phyloP scores from a whole-genome alignment of 257 asterid species.

The Petunia secreta region DNA sequence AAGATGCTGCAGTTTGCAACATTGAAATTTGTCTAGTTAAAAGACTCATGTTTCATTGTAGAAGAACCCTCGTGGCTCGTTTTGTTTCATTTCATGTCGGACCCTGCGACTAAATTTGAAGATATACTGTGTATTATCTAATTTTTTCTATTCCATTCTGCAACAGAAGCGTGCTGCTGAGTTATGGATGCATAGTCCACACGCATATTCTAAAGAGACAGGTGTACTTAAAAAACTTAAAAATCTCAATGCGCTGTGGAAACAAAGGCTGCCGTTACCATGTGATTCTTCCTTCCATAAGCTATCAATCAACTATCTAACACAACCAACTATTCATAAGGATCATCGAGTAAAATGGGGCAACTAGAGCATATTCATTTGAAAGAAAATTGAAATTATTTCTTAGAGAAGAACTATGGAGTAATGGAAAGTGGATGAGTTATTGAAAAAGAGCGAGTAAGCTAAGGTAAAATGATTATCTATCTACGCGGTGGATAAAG shows the following conservation, averaged over 20 bases:
- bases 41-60: conserved; percentile 9
- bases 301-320: too few species aligned
- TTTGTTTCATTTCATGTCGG: background rate
- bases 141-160: background rate
- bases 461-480: too few species aligned
- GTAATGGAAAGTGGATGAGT: too few species aligned
- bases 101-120: background rate
- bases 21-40: background rate
- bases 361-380: too few species aligned
- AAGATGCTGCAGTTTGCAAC: background rate
- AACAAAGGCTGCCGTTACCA: background rate
- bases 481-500: too few species aligned
- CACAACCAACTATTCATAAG: too few species aligned
- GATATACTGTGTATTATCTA: conserved; percentile 5
- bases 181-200: background rate
- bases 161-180: background rate
- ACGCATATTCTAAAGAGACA: background rate
- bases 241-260: background rate
- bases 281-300: background rate
- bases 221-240: background rate
- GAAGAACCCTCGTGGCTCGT: background rate
- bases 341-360: too few species aligned
- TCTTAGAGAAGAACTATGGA: too few species aligned
- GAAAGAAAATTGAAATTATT: too few species aligned
- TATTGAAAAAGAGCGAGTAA: too few species aligned